Base-by-base conservation (phyloP, 805 yeast genomes). In the Saturnispora bothae region DNA sequence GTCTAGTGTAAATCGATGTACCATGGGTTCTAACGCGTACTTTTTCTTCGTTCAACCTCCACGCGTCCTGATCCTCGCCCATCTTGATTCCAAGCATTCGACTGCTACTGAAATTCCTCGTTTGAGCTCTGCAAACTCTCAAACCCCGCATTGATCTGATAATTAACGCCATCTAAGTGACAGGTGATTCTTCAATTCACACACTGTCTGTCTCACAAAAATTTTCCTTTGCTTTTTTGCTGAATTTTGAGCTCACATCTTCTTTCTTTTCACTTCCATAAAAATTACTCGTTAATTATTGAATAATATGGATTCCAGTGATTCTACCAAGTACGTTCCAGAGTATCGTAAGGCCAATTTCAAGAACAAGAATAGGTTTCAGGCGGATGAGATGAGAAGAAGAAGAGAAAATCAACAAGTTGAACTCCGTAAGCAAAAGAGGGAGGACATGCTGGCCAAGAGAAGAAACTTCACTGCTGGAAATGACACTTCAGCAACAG, bases 361-460 rank as follows among this genome's bases (percentile, higher is more conserved):
- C 69, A 92, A 92, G 61, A 89, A 92, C 67, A 84, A 88, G 60
- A 85, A 92, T 46, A 76, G 94, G 56, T 92, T 92, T 58, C 82
- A 83, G 53, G 84, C 85, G 42, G 98, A 92, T 59, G 98, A 92
- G 68, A 76, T 92, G 52, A 83, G 98, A 63, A 86, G 97, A 62
- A 82, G 98, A 60, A 81, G 97, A 61, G 98, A 89, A 61, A 94
- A 83, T 41, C 96, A 89, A 53, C 96, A 89, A 63, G 94, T 92
- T 43, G 97, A 88, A 59, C 71, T 92, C 54, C 76, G 98, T 65
- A 92, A 94, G 66, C 95, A 88, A 45, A 88, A 88, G 62, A 77
- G 98, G 57, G 98, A 92, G 58, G 97, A 92, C 60, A 82, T 83
- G 40, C 69, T 92, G 49, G 78, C 95, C 28, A 92, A 92, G 66